These are phyloP conservation scores for Pleurotus ostreatus DNA, from an alignment of 768 basidiomycete genomes.

Conservation along the genomic window DNA sequence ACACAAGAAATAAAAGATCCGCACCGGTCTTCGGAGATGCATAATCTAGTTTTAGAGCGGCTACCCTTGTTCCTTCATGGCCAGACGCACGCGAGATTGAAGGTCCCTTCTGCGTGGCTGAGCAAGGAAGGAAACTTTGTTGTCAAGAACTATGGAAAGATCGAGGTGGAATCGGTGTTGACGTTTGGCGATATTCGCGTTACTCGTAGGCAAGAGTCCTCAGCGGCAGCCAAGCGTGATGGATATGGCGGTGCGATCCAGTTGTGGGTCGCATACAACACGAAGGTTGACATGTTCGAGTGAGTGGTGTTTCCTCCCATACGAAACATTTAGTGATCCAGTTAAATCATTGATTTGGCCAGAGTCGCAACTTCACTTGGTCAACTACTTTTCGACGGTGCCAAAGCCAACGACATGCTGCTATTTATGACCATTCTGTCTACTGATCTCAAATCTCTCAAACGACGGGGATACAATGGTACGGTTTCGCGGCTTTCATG, in stretches of 20 bases:
- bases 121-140: conserved; percentile 59
- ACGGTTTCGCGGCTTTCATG: conserved; percentile 10
- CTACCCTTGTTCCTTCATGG: conserved; percentile 91
- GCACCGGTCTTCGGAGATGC: conserved; percentile 46
- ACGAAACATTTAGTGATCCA: neutral
- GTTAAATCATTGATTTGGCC: neutral
- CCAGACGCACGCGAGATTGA: conserved; percentile 63
- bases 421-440: conserved; percentile 92
- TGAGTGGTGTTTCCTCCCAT: conserved; percentile 36
- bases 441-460: conserved; percentile 79
- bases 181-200: conserved; percentile 44
- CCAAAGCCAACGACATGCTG: conserved; percentile 82
- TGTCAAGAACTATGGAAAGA: conserved; percentile 63
- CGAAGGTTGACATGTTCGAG: conserved; percentile 90
- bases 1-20: conserved; percentile 46
- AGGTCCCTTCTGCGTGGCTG: conserved; percentile 65
- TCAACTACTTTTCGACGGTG: conserved; percentile 70
- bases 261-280: conserved; percentile 72
- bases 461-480: conserved; percentile 86
- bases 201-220: conserved; percentile 61
- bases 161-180: conserved; percentile 60
- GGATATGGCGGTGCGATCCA: conserved; percentile 53
- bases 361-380: conserved; percentile 87
- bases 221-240: conserved; percentile 60
- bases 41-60: conserved; percentile 70